Evolutionary conservation across 768 basidiomycete genomes (phyloP), one percentile per base, ranked within the genome.

Genomic region (Boletellus ananas): DNA sequence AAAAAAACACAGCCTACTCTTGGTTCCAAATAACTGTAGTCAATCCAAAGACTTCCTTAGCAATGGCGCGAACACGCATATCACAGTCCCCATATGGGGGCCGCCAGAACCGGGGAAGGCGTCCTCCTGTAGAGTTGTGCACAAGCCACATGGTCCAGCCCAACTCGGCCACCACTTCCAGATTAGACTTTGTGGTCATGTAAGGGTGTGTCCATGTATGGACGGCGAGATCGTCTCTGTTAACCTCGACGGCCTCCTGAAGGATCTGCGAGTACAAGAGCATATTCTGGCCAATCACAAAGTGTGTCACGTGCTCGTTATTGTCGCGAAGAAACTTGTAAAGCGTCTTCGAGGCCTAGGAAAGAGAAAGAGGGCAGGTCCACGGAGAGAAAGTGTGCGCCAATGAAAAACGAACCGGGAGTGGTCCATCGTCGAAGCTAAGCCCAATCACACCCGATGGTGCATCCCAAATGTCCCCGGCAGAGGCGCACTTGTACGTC

Each of bases 21-120:
- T 84, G 79, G 68, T 95, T 94, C 94, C 94, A 97, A 57, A 90
- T 70, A 47, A 94, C 79, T n/a, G 89, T 87, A 18, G 76, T 76
- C 55, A 97, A 67, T 21, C 89, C 91, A 63, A 96, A 94, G 29
- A 94, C 85, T 63, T 90, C 83, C 62, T 79, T 74, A 21, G 94
- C 94, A 60, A 98, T 90, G 4, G 92, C 84, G 34, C 80, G 75
- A 29, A 95, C 89, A 42, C 94, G 80, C 67, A 78, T 79, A 62
- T 98, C 94, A 39, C 79, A 78, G 65, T 94, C 88, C 31, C 90
- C 90, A 62, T 80, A 92, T 8, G 91, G 91, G 2, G 90, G 90
- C n/a, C 91, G 72, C 93, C 93, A 96, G 74, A 76, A 94, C 41
- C 72, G 70, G 14, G 85, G 79, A n/a, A 84, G 58, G 12, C 80